Evolutionary conservation across 805 yeast genomes (phyloP).

Genomic region (Ogataea methanolica): DNA sequence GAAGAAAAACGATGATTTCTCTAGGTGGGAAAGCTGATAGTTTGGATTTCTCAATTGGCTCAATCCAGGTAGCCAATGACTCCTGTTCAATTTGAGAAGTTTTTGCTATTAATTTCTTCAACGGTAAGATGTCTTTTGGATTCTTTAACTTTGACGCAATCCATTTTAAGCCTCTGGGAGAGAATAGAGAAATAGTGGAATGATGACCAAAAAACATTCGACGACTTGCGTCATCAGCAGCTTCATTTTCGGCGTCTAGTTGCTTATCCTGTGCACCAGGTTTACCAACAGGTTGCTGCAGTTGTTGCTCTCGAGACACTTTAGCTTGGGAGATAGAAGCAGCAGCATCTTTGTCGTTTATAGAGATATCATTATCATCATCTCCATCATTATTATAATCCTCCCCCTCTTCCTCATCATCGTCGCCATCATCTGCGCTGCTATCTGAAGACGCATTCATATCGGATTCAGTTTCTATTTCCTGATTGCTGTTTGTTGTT

Average conservation of each 20-base stretch:
- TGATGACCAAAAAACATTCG: slow-evolving; percentile 23
- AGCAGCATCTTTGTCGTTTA: not conserved
- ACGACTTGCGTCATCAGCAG: slow-evolving; percentile 11
- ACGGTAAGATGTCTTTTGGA: slow-evolving; percentile 15
- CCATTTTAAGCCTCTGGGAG: slow-evolving; percentile 39
- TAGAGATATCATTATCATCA: slow-evolving; percentile 1
- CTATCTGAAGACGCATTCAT: not conserved
- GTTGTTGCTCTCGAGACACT: not conserved
- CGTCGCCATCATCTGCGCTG: not conserved
- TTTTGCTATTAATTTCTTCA: slow-evolving; percentile 19
- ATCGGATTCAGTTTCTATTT: not conserved
- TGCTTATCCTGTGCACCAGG: too few species aligned
- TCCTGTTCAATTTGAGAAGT: slow-evolving; percentile 16
- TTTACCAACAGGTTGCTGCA: not conserved
- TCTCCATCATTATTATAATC: not conserved
- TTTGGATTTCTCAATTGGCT: slow-evolving; percentile 26
- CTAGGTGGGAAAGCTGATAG: slow-evolving; percentile 30
- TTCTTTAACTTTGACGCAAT: slow-evolving; percentile 21
- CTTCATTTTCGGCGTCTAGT: not conserved
- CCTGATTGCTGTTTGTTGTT: not conserved
- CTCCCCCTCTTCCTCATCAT: slow-evolving; percentile 2
- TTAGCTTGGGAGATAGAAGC: not conserved
- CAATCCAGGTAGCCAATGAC: slow-evolving; percentile 28
- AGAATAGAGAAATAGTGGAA: slow-evolving; percentile 36
- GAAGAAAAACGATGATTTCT: slow-evolving; percentile 15